phyloP scores from a whole-genome alignment of 2,329 filamentous ascomycete genomes.

The Clonostachys rhizophaga region DNA sequence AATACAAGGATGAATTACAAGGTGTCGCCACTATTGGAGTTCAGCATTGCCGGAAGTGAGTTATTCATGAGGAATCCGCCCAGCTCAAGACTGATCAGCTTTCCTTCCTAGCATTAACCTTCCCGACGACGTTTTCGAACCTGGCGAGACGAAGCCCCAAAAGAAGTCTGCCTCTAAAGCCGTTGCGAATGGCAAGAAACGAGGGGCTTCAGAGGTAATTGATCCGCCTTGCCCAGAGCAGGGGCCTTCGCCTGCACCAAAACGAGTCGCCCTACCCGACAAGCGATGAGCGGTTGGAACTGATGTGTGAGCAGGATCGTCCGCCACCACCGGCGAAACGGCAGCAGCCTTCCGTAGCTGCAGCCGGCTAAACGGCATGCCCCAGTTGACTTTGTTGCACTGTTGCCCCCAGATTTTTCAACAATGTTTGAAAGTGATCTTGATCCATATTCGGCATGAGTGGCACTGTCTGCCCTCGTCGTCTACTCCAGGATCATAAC shows the following conservation, averaged over 20 bases:
- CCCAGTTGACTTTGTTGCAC: background rate
- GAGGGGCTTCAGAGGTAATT: slow-evolving; percentile 40
- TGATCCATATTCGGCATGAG: background rate
- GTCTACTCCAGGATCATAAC: too few species aligned
- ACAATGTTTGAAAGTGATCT: slow-evolving; percentile 4
- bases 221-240: slow-evolving; percentile 10
- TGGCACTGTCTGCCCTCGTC: background rate
- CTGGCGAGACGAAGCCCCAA: slow-evolving; percentile 70
- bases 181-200: slow-evolving; percentile 37
- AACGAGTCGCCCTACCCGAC: background rate
- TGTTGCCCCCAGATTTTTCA: background rate
- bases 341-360: slow-evolving; percentile 33
- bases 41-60: slow-evolving; percentile 82
- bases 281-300: background rate
- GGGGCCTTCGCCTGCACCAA: background rate
- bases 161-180: slow-evolving; percentile 43
- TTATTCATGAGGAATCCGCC: slow-evolving; percentile 5
- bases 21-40: slow-evolving; percentile 61
- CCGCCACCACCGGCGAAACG: slow-evolving; percentile 31
- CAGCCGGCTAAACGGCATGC: slow-evolving; percentile 22
- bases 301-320: slow-evolving; percentile 7
- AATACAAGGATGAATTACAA: slow-evolving; percentile 71
- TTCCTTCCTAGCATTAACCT: slow-evolving; percentile 64
- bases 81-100: background rate
- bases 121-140: slow-evolving; percentile 82